Conservation (phyloP, 371 early-diverging fungal species). For the Umbelopsis sp. region DNA sequence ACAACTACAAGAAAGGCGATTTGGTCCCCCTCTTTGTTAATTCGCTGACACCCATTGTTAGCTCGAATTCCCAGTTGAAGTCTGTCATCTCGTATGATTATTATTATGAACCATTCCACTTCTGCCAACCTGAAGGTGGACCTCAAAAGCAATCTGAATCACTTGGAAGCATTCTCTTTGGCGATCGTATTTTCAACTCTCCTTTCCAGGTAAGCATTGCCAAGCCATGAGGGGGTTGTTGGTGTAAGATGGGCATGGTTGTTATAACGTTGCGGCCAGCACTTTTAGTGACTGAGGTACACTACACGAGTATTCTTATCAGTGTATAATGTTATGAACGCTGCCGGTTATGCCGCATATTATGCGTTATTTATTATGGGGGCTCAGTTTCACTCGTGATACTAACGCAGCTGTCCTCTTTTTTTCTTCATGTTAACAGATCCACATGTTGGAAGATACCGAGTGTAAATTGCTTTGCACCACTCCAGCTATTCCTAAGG, state of each 20-base stretch:
- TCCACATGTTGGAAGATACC: conserved; percentile 60
- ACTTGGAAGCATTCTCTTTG: conserved; percentile 92
- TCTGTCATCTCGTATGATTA: conserved; percentile 88
- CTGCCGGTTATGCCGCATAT: too few relatives aligned
- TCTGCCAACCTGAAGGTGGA: conserved; percentile 78
- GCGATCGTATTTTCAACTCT: conserved; percentile 93
- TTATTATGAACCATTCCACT: conserved; percentile 81
- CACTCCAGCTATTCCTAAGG: conserved; percentile 55
- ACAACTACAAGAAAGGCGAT: conserved; percentile 75
- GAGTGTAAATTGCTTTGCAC: conserved; percentile 72
- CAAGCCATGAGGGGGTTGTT: background rate
- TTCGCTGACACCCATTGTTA: conserved; percentile 79
- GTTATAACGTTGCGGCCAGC: too few relatives aligned
- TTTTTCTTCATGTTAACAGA: conserved; percentile 34
- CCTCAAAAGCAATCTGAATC: conserved; percentile 77
- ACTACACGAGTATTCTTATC: too few relatives aligned
- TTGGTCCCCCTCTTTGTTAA: conserved; percentile 84
- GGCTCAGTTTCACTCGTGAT: too few relatives aligned
- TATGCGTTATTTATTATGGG: too few relatives aligned
- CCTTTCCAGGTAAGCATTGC: conserved; percentile 68
- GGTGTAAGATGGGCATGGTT: too few relatives aligned
- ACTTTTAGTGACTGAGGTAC: too few relatives aligned
- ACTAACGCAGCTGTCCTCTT: background rate
- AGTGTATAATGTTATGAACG: too few relatives aligned
- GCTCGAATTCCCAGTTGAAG: conserved; percentile 57